Percentiles rank a stretch among this genome's conserved stretches.
Conservation (phyloP, 31 red algal species). For the Asparagopsis taxiformis region DNA sequence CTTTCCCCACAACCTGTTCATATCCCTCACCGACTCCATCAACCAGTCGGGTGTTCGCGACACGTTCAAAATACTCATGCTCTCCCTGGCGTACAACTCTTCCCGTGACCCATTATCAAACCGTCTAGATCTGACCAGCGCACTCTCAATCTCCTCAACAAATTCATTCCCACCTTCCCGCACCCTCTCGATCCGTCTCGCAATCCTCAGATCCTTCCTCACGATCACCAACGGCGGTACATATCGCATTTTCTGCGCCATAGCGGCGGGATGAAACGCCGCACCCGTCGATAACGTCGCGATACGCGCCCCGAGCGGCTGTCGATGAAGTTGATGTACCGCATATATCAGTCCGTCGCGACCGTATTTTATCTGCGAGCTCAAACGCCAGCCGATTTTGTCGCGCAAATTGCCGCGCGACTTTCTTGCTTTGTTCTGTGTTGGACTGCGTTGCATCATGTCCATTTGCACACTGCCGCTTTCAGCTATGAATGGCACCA, state of each 20-base stretch:
- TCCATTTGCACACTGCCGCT: conserved; percentile 21
- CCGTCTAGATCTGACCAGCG: background rate
- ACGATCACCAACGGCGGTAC: conserved; percentile 2
- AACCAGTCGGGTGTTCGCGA: too few species aligned
- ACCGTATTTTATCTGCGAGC: conserved; percentile 23
- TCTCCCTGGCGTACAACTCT: too few species aligned
- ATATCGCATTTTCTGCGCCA: background rate
- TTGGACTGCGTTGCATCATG: background rate
- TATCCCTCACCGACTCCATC: too few species aligned
- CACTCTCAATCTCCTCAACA: background rate
- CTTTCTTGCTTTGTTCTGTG: background rate
- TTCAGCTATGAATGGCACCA: conserved; percentile 43
- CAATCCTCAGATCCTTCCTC: conserved; percentile 14
- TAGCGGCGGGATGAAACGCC: background rate
- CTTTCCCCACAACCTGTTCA: too few species aligned
- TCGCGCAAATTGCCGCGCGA: background rate
- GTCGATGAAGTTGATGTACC: conserved; percentile 16
- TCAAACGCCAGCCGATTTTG: conserved; percentile 1
- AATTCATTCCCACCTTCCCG: background rate
- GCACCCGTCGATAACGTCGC: background rate
- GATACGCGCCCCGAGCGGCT: background rate
- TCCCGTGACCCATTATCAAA: too few species aligned
- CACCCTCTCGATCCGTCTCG: background rate
- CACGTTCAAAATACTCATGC: too few species aligned
- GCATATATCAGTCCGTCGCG: conserved; percentile 27